A percentile compares a stretch with the other conserved stretches of the same genome.
Evolutionary conservation across 2,329 filamentous ascomycete species (phyloP).

Genomic region (Talaromyces rugulosus): DNA sequence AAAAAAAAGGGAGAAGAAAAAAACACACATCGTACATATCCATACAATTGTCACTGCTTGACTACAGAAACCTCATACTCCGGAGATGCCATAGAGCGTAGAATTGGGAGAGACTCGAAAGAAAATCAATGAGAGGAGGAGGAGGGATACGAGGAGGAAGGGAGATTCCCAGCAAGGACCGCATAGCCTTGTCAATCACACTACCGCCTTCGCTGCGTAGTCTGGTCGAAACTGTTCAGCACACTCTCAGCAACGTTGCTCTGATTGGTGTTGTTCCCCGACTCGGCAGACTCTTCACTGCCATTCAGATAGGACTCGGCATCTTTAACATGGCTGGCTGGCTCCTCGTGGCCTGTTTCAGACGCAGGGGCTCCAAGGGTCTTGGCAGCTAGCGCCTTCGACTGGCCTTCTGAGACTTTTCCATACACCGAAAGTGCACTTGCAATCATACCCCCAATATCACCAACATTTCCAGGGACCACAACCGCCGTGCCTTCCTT

Average conservation of each 20-base stretch:
- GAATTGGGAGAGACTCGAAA: neutral
- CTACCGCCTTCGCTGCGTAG: conserved; percentile 30
- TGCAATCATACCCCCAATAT: conserved; percentile 95
- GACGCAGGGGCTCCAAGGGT: conserved; percentile 25
- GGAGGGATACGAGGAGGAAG: neutral
- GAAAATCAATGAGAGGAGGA: neutral
- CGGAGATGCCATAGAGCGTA: neutral
- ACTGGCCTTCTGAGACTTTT: conserved; percentile 80
- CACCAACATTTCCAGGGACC: conserved; percentile 93
- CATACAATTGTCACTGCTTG: neutral
- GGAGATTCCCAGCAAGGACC: neutral
- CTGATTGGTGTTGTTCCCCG: conserved; percentile 14
- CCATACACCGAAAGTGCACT: conserved; percentile 93
- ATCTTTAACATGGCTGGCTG: conserved; percentile 4
- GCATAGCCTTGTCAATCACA: neutral
- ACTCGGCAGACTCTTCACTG: conserved; percentile 29
- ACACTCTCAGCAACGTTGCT: conserved; percentile 46
- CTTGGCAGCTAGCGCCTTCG: conserved; percentile 54
- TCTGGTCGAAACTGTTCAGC: conserved; percentile 46
- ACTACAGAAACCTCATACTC: conserved; percentile 1
- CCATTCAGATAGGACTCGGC: conserved; percentile 16
- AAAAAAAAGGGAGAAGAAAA: neutral
- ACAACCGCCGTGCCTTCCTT: conserved; percentile 95
- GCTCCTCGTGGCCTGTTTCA: conserved; percentile 14
- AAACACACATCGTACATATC: conserved; percentile 1